phyloP scores from a whole-genome alignment of 768 basidiomycete genomes.

The Hygrophoropsis aurantiaca region DNA sequence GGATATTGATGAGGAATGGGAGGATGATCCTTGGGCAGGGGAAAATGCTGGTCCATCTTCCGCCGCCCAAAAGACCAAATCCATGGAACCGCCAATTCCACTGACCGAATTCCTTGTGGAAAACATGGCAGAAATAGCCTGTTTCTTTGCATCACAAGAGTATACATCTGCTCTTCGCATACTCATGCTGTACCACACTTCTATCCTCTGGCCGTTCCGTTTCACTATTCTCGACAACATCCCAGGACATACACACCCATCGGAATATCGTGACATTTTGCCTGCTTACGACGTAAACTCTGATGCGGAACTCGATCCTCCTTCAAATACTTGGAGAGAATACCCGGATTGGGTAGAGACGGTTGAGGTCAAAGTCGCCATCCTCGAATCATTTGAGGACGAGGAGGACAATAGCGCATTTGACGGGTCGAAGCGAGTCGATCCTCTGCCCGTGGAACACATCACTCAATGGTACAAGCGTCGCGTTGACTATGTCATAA shows the following conservation, averaged over 20 bases:
- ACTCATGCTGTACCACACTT: conserved; percentile 58
- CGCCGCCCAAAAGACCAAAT: conserved; percentile 19
- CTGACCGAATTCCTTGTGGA: conserved; percentile 65
- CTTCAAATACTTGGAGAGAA: conserved; percentile 46
- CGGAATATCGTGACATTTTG: conserved; percentile 58
- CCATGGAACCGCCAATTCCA: conserved; percentile 42
- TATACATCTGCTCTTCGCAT: conserved; percentile 57
- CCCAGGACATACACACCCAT: conserved; percentile 71
- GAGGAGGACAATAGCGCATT: conserved; percentile 8
- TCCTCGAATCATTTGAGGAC: conserved; percentile 31
- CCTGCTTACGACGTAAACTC: conserved; percentile 55
- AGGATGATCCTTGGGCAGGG: conserved; percentile 69
- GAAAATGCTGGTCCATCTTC: conserved; percentile 29
- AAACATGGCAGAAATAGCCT: conserved; percentile 58
- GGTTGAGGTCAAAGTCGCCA: conserved; percentile 40
- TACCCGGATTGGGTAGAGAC: conserved; percentile 62
- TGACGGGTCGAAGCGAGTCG: conserved; percentile 6
- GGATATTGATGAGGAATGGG: conserved; percentile 46
- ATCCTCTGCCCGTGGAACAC: conserved; percentile 14
- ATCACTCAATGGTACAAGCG: conserved; percentile 73
- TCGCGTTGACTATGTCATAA: conserved; percentile 62
- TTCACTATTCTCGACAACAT: conserved; percentile 69
- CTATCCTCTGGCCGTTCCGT: conserved; percentile 65
- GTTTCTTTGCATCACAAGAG: conserved; percentile 63
- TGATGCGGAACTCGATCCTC: conserved; percentile 40